Evolutionary conservation across 176 grass and related monocot genomes (phyloP), one percentile per base, ranked within the genome.

Genomic region (Zizania latifolia): DNA sequence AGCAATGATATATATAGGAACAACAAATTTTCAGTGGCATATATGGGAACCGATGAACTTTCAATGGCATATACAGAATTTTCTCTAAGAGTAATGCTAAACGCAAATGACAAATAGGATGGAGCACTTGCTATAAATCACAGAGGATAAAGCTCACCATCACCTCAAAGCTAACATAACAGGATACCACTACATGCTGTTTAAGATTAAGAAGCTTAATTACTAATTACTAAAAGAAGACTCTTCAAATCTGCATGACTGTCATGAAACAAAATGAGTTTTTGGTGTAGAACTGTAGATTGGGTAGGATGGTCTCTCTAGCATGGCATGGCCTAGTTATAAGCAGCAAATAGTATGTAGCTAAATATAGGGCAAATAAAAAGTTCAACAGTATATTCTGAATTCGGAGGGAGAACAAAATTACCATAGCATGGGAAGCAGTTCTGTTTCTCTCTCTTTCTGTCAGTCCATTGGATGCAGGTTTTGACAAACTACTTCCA

Each of bases 341-440:
- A n/a, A 58, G 46, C 63, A 29, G 50, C 43, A 40, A 68, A 61
- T 68, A 62, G 44, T 19, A 35, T 36, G 0, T 39, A 70, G 21
- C 7, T 24, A 58, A 24, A 71, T 81, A 35, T 43, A 76, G n/a
- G 30, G 45, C 38, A 3, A 32, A 41, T 10, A 28, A 65, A 74
- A 35, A 26, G 5, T n/a, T 28, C 51, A 5, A 59, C 8, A 35
- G 14, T 14, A 68, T 38, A 68, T 24, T 62, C 21, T n/a, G n/a
- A n/a, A n/a, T n/a, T 76, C 72, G 50, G 65, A 9, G 34, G 28
- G 8, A 69, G 69, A 78, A 92, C 10, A 31, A 58, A 84, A 78
- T 93, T 93, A 97, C 88, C 85, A 74, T 75, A n/a, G 70, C 62
- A 9, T 66, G 68, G 9, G 83, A 89, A 74, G 81, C 77, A 54